These are phyloP conservation scores for Marsdenia floribunda DNA, from an alignment of 257 asterid genomes.

Conservation along the genomic window DNA sequence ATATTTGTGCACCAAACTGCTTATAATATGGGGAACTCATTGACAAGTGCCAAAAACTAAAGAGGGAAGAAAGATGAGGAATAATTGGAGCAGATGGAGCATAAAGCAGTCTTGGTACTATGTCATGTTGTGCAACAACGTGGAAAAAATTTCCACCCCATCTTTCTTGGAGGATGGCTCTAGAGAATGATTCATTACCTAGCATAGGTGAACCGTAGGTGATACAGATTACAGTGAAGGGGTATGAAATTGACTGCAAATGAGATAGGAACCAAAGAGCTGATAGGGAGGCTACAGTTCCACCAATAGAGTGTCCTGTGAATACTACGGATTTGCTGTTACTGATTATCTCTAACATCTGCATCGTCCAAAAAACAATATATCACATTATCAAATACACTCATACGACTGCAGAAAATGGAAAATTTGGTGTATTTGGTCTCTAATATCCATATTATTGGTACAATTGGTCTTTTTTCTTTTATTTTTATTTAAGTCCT, in stretches of 20 bases:
- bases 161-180: constrained; percentile 61
- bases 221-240: constrained; percentile 52
- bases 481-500: no score
- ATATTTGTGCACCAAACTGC: constrained; percentile 25
- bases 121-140: constrained; percentile 60
- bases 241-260: constrained; percentile 31
- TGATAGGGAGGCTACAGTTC: constrained; percentile 70
- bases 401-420: no score
- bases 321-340: constrained; percentile 58
- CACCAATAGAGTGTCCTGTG: constrained; percentile 80
- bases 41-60: constrained; percentile 41
- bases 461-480: no score
- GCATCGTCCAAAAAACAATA: constrained; percentile 20
- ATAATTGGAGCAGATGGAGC: constrained; percentile 45
- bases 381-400: no score
- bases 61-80: constrained; percentile 32
- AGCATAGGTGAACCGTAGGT: constrained; percentile 80
- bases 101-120: constrained; percentile 67
- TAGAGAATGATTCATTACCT: constrained; percentile 61
- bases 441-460: no score
- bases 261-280: constrained; percentile 70
- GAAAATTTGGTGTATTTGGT: no score
- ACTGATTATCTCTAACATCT: constrained; percentile 55
- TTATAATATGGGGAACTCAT: constrained; percentile 31
- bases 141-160: constrained; percentile 84